Evolutionary conservation across 1,284 basidiomycete genomes (phyloP).

Genomic region (Cutaneotrichosporon dermatis): DNA sequence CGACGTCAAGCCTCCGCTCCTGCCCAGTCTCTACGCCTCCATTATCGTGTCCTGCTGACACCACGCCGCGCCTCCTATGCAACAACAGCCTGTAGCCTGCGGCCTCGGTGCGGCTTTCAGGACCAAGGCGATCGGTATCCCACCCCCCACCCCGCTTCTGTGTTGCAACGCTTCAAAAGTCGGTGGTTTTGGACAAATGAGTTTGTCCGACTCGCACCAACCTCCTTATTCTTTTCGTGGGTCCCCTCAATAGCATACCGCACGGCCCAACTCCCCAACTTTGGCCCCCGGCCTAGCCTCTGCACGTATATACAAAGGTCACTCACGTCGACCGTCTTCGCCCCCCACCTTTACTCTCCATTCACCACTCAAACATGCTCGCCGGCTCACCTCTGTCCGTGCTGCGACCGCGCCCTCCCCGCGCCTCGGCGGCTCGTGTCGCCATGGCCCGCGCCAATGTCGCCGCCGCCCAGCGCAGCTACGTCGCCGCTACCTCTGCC

Average conservation of each 20-base stretch:
- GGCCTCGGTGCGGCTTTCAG: too few relatives aligned
- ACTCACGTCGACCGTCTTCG: neutral
- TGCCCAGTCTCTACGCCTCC: too few relatives aligned
- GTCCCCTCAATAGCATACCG: neutral
- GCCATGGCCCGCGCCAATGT: constrained; percentile 9
- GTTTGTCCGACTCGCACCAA: constrained; percentile 11
- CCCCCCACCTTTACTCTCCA: neutral
- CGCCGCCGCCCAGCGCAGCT: constrained; percentile 8
- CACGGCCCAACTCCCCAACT: neutral
- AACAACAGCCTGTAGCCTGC: too few relatives aligned
- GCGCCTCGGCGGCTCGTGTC: constrained; percentile 16
- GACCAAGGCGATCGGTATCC: neutral
- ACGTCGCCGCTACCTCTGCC: constrained; percentile 15
- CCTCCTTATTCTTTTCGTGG: neutral
- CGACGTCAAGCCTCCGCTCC: too few relatives aligned
- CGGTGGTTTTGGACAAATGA: constrained; percentile 14
- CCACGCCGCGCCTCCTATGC: too few relatives aligned
- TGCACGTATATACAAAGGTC: constrained; percentile 1
- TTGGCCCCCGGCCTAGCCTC: too few relatives aligned
- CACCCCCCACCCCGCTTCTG: too few relatives aligned
- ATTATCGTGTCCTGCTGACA: too few relatives aligned
- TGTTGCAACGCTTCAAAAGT: constrained; percentile 28
- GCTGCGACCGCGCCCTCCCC: constrained; percentile 20
- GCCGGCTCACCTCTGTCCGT: constrained; percentile 14
- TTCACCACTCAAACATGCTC: constrained; percentile 11